phyloP scores from a whole-genome alignment of 1,139 yeast species.

The Candida buenavistaensis region DNA sequence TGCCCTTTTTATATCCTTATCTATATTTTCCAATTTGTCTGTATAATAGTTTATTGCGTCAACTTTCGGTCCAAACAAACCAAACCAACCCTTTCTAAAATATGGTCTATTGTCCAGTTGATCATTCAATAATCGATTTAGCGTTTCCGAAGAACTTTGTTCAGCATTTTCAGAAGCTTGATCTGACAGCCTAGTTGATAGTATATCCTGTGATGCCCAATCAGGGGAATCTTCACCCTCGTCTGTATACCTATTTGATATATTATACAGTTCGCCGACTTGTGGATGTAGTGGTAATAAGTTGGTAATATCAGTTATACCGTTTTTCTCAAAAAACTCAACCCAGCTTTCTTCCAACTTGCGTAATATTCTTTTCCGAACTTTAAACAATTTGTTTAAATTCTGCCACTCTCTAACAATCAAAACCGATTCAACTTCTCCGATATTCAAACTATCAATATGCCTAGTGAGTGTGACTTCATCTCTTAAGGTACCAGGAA shows the following conservation, averaged over 20 bases:
- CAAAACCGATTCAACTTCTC: conserved; percentile 72
- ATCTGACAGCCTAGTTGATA: conserved; percentile 11
- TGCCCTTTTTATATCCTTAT: conserved; percentile 56
- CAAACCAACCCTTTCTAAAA: conserved; percentile 50
- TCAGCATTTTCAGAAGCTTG: conserved; percentile 18
- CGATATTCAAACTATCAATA: conserved; percentile 76
- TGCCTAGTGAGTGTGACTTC: conserved; percentile 68
- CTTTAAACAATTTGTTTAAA: conserved; percentile 62
- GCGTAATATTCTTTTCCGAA: conserved; percentile 53
- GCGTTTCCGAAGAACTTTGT: conserved; percentile 3
- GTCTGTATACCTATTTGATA: conserved; percentile 8
- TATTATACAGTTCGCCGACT: conserved; percentile 25
- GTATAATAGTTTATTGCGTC: conserved; percentile 69
- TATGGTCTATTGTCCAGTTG: conserved; percentile 46
- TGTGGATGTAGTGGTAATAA: conserved; percentile 28
- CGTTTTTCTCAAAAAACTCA: conserved; percentile 54
- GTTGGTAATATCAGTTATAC: conserved; percentile 31
- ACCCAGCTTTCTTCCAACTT: conserved; percentile 78
- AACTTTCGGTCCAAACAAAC: conserved; percentile 54
- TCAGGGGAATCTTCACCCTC: conserved; percentile 14
- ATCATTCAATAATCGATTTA: conserved; percentile 23
- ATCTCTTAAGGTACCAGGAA: conserved; percentile 74
- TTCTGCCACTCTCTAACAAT: conserved; percentile 85
- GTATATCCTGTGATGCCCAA: neutral
- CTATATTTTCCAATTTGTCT: conserved; percentile 54